These are phyloP conservation scores for Saprolegnia diclina DNA, from an alignment of 352 stramenopile species.

Conservation along the genomic window DNA sequence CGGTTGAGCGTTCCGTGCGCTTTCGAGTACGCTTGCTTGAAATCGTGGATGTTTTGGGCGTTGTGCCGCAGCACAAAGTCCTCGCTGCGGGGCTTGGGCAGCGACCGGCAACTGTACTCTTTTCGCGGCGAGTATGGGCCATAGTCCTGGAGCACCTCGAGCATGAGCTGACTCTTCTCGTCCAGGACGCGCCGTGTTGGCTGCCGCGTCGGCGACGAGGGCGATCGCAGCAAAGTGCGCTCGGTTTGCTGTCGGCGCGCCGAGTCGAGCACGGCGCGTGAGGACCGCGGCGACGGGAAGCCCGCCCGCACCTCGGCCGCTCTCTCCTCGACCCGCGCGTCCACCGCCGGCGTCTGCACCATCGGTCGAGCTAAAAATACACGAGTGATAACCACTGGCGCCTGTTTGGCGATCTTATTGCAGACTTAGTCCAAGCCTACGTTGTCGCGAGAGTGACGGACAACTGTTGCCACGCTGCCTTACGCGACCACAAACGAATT, in stretches of 20 bases:
- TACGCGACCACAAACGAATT: no score
- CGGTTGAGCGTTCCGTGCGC: constrained; percentile 13
- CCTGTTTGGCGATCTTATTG: no score
- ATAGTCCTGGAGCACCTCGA: constrained; percentile 22
- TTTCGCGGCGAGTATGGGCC: constrained; percentile 13
- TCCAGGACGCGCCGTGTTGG: constrained; percentile 8
- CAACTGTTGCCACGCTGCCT: no score
- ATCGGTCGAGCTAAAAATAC: not conserved
- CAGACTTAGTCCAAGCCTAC: no score
- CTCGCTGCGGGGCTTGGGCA: constrained; percentile 6
- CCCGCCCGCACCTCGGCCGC: not conserved
- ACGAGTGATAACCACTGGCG: no score
- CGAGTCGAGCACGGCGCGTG: not conserved
- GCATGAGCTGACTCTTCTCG: constrained; percentile 15
- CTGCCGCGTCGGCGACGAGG: not conserved
- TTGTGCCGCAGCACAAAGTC: constrained; percentile 23
- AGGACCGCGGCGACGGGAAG: not conserved
- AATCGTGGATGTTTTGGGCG: constrained; percentile 26
- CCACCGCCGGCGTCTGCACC: not conserved
- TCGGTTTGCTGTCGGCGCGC: not conserved
- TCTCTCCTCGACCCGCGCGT: not conserved
- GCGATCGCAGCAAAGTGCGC: not conserved
- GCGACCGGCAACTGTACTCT: constrained; percentile 24
- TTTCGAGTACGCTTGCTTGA: constrained; percentile 23
- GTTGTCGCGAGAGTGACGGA: no score